A percentile compares a stretch with the other conserved stretches of the same genome.
Conservation (phyloP, 495 filamentous ascomycete genomes). For the Trichoderma gamsii region DNA sequence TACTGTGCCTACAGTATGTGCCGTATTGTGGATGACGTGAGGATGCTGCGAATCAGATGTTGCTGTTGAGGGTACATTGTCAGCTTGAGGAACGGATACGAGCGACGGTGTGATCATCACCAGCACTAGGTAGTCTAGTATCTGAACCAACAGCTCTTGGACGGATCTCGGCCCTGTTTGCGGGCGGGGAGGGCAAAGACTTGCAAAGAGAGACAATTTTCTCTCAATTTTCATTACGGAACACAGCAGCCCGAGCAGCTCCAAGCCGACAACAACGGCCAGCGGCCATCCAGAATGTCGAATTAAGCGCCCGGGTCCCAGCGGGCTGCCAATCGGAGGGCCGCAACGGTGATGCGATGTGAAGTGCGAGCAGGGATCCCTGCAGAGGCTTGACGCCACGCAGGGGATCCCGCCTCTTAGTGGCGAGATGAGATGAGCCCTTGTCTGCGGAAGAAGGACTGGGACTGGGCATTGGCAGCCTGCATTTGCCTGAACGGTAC, state of each 20-base stretch:
- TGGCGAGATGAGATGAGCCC: background rate
- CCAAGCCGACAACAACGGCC: background rate
- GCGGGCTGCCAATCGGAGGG: constrained; percentile 8
- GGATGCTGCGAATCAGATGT: background rate
- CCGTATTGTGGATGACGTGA: background rate
- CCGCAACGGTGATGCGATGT: background rate
- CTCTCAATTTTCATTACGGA: no score
- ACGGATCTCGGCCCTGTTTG: background rate
- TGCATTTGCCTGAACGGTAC: no score
- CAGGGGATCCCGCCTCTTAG: background rate
- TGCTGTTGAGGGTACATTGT: background rate
- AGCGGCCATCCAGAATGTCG: background rate
- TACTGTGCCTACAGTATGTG: background rate
- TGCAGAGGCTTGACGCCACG: constrained; percentile 11
- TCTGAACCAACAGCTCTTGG: background rate
- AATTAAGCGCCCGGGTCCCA: constrained; percentile 1
- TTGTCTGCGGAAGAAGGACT: background rate
- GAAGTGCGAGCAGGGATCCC: constrained; percentile 1
- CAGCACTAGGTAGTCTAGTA: no score
- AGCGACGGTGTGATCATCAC: background rate
- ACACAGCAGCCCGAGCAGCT: background rate
- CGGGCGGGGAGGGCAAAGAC: background rate
- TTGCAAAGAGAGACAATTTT: no score
- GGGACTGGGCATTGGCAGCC: no score
- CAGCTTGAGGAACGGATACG: background rate